Evolutionary conservation across 805 yeast genomes (phyloP).

Genomic region (Brettanomyces nanus): DNA sequence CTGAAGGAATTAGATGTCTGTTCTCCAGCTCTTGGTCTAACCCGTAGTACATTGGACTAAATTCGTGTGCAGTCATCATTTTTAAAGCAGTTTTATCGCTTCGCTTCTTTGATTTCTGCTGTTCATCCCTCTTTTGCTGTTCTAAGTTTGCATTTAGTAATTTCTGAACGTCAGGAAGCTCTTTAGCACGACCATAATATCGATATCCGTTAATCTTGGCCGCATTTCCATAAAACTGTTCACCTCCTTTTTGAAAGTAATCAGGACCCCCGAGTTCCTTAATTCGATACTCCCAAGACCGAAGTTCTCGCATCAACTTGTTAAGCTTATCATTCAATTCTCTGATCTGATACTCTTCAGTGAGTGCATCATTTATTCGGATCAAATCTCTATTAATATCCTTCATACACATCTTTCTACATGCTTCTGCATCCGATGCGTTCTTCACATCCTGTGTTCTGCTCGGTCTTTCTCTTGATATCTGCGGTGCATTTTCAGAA

Average conservation of each 20-base stretch:
- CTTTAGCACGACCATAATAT: constrained; percentile 80
- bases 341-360: constrained; percentile 56
- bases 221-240: background rate
- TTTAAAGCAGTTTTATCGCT: constrained; percentile 8
- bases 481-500: constrained; percentile 44
- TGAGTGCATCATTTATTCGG: constrained; percentile 50
- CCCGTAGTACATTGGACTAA: constrained; percentile 37
- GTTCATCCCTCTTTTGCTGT: constrained; percentile 13
- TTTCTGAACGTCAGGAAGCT: constrained; percentile 62
- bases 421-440: constrained; percentile 54
- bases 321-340: constrained; percentile 72
- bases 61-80: constrained; percentile 9
- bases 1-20: constrained; percentile 5
- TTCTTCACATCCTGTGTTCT: constrained; percentile 38
- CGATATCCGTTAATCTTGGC: constrained; percentile 42
- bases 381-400: constrained; percentile 59
- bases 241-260: constrained; percentile 21
- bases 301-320: constrained; percentile 54
- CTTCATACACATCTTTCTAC: constrained; percentile 51
- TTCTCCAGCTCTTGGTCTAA: constrained; percentile 21
- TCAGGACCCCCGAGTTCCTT: constrained; percentile 68
- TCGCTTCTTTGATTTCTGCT: constrained; percentile 8
- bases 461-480: constrained; percentile 42
- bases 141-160: constrained; percentile 28
- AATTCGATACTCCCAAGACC: constrained; percentile 75